These are phyloP conservation scores for Graphium sp. DNA, from an alignment of 2,329 filamentous ascomycete species.

Conservation along the genomic window DNA sequence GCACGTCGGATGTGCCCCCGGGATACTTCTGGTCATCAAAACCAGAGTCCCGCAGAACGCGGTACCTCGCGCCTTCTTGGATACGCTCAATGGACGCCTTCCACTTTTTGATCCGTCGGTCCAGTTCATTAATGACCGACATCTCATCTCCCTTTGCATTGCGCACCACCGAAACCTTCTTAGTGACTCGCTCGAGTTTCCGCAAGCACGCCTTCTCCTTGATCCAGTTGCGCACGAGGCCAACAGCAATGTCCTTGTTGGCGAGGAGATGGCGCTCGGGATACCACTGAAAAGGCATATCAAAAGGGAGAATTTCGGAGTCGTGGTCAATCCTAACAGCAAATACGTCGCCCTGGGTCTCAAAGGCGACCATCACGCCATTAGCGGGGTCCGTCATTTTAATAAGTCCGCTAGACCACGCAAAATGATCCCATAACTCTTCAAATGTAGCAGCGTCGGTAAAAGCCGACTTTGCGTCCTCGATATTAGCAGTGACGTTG, in stretches of 20 bases:
- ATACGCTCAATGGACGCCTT: no score
- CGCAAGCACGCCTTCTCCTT: slow-evolving; percentile 4
- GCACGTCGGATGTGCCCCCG: slow-evolving; percentile 17
- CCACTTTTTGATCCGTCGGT: no score
- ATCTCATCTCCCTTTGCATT: no score
- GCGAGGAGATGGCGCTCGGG: slow-evolving; percentile 33
- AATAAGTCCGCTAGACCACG: slow-evolving; percentile 26
- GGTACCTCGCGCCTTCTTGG: slow-evolving; percentile 16
- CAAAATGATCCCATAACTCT: slow-evolving; percentile 27
- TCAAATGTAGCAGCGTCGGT: no score
- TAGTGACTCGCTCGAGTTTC: not conserved
- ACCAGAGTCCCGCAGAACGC: slow-evolving; percentile 17
- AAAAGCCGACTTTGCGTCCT: no score
- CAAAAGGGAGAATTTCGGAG: slow-evolving; percentile 20
- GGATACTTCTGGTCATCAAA: slow-evolving; percentile 20
- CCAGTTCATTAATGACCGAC: no score
- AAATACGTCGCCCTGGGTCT: slow-evolving; percentile 31
- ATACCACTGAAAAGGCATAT: slow-evolving; percentile 33
- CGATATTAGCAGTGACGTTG: no score
- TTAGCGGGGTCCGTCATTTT: slow-evolving; percentile 16
- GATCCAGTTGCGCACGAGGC: slow-evolving; percentile 5
- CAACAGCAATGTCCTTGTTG: slow-evolving; percentile 23
- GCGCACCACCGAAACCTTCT: no score
- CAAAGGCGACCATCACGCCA: slow-evolving; percentile 23
- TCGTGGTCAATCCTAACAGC: slow-evolving; percentile 26